These are phyloP conservation scores for Stereocaulon alpinum DNA, from an alignment of 495 filamentous ascomycete species.

Conservation along the genomic window DNA sequence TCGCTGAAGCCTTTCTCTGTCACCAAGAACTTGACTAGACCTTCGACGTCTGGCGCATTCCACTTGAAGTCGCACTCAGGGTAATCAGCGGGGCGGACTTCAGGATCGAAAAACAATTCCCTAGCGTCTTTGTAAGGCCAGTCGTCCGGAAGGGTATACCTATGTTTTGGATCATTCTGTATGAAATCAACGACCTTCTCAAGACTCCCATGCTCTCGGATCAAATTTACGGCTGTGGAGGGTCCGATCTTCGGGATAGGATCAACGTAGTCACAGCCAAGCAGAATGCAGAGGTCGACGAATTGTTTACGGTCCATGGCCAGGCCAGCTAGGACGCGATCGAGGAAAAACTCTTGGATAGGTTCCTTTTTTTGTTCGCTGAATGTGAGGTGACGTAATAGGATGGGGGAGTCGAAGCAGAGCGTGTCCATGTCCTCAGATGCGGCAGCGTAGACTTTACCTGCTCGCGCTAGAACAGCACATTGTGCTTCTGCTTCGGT, in stretches of 20 bases:
- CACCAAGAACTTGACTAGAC: constrained; percentile 78
- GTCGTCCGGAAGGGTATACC: constrained; percentile 75
- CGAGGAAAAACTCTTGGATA: constrained; percentile 86
- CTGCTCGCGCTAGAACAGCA: constrained; percentile 77
- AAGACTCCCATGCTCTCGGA: constrained; percentile 77
- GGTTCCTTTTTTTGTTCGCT: constrained; percentile 95
- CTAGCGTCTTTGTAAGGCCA: constrained; percentile 93
- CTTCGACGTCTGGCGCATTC: constrained; percentile 85
- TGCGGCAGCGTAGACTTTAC: constrained; percentile 93
- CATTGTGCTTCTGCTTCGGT: constrained; percentile 98
- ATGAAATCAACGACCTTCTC: constrained; percentile 78
- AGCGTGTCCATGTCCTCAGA: constrained; percentile 99
- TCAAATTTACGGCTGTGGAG: constrained; percentile 80
- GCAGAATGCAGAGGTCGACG: constrained; percentile 93
- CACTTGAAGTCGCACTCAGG: constrained; percentile 94
- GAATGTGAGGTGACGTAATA: constrained; percentile 89
- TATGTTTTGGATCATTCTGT: constrained; percentile 61
- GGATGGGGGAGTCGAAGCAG: constrained; percentile 85
- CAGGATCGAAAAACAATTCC: constrained; percentile 78
- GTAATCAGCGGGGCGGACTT: constrained; percentile 76
- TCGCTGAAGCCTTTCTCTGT: constrained; percentile 94
- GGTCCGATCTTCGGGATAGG: constrained; percentile 91
- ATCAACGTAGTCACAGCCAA: constrained; percentile 96
- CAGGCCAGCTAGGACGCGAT: constrained; percentile 72
- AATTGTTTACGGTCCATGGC: constrained; percentile 83